Base-by-base conservation (phyloP, 352 stramenopile genomes). In the Pythium aquatile region DNA sequence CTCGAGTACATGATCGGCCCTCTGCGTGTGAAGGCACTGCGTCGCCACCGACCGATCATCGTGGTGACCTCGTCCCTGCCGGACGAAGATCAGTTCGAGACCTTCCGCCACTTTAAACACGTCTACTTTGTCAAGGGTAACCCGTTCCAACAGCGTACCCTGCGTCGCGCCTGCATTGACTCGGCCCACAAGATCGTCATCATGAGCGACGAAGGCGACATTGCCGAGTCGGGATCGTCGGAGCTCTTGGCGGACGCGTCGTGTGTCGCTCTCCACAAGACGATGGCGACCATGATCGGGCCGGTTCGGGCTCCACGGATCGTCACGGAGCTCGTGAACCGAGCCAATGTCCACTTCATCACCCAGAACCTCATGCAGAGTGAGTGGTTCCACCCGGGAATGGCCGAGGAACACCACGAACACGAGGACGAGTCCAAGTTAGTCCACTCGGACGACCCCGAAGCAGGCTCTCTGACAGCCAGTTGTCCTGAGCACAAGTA, bases 271-370 rank as follows among this genome's bases (percentile, higher is more conserved):
- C 75, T 93, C 32, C 85, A 95, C 74, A 93, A 90, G 69, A 90
- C 84, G 33, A 90, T 95, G 32, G 66, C 78, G 8, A 83, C 79
- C 26, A 75, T 89, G 11, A 73, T 95, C 26, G 84, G 84, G 2
- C 80, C 81, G 2, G 65, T 63, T 24, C 76, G 81, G 20, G 81
- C 83, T 16, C 81, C 84, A 7, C 69, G 81, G 8, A 72, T 95
- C 55, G 88, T 95, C 57, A 91, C 81, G 1, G 84, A 95, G 63
- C 78, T 95, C 14, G 75, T 82, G 26, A 95, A 93, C 63, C 76
- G 86, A 42, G 75, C 81, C 8, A 95, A 90, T 46, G 84, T 95
- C 32, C 86, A 95, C 62, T 95, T 93, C 40, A 81, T 95, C 32
- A 75, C 83, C 29, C 83, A 95, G 64, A 93, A 88, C 49, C 62